Evolutionary conservation across 2,329 filamentous ascomycete genomes (phyloP), one percentile per base, ranked within the genome.

Genomic region (Scytalidium lignicola): DNA sequence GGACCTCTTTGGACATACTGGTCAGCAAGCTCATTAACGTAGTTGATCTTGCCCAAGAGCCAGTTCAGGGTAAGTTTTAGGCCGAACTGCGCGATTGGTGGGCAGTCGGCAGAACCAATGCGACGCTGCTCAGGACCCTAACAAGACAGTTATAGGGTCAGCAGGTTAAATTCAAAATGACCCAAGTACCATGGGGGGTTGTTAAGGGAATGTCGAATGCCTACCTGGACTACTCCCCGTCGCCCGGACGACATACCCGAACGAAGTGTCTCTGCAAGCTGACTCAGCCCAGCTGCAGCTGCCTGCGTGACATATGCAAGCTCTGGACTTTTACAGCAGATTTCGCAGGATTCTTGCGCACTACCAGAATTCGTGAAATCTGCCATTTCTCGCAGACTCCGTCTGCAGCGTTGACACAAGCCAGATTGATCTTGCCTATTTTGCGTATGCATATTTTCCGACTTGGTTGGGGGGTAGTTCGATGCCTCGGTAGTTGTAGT

Each of bases 11-110:
- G 54, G 3, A 63, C 55, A 13, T 62, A 49, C 39, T 56, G 58
- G 43, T 64, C 58, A 39, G 61, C 59, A 32, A 64, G 52, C 21
- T 55, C 52, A 52, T 62, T 64, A 28, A 60, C 57, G 26, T 59
- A 53, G 51, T 60, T 49, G 41, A 64, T 56, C 23, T 54, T 60
- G 43, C 51, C 53, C n/a, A 64, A 46, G 18, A 65, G 46, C 58
- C 60, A 61, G 42, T 55, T 46, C 48, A 64, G 49, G 9, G 57
- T 62, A 44, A 53, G 51, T 50, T 56, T 62, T 23, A 63, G 43
- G 44, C 61, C 61, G 47, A 52, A 55, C 41, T 59, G 50, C 46
- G 55, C 54, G 48, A 62, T 53, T 55, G 59, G 57, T 44, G 60
- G 61, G 46, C 43, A 58, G 18, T 57, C 55, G 21, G 49, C 26